Conservation (phyloP, 169 alveolate genomes). For the Eimeria tenella region DNA sequence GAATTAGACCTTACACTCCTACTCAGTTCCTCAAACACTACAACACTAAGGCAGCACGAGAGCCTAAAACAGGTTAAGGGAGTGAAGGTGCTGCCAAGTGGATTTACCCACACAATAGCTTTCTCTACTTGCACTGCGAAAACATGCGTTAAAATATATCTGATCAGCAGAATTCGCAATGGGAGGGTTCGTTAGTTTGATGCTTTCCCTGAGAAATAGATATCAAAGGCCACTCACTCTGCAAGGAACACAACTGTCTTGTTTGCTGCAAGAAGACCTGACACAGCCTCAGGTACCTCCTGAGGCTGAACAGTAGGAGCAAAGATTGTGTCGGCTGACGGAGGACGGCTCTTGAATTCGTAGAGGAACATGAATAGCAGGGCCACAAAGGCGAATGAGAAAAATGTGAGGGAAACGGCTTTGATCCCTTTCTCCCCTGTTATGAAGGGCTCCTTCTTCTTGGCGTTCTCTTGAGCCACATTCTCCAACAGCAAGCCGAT, state of each 20-base stretch:
- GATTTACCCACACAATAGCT: neutral
- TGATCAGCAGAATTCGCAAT: neutral
- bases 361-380: neutral
- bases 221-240: neutral
- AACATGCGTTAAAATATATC: neutral
- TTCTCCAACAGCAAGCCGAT: neutral
- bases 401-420: neutral
- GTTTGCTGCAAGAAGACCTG: neutral
- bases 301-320: constrained; percentile 24
- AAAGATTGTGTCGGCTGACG: neutral
- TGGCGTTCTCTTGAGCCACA: neutral
- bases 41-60: too few relatives aligned
- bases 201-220: too few relatives aligned
- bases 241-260: neutral
- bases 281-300: neutral
- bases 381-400: neutral
- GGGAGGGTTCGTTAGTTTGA: neutral
- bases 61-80: too few relatives aligned
- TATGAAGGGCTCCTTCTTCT: neutral
- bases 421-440: neutral
- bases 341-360: neutral
- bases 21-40: too few relatives aligned
- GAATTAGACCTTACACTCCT: too few relatives aligned
- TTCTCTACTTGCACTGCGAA: neutral
- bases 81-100: too few relatives aligned